These are phyloP conservation scores for Debaryomyces subglobosus DNA, from an alignment of 1,139 yeast species.

Conservation along the genomic window DNA sequence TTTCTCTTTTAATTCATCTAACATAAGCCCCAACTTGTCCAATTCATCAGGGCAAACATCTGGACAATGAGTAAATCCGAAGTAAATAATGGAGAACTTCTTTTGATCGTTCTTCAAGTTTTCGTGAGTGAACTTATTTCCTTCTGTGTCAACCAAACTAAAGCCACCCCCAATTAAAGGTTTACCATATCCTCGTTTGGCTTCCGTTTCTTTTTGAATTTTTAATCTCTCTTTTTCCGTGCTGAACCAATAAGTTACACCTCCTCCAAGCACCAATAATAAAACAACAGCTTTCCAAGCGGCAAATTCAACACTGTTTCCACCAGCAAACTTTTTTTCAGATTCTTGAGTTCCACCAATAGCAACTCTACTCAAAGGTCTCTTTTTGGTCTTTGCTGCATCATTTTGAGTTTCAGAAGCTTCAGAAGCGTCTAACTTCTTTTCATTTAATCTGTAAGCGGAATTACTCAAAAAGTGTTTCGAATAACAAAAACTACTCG, in stretches of 20 bases:
- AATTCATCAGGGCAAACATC: constrained; percentile 98
- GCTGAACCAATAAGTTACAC: constrained; percentile 67
- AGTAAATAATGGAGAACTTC: constrained; percentile 78
- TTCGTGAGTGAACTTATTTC: constrained; percentile 72
- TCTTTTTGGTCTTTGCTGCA: constrained; percentile 21
- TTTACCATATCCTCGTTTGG: constrained; percentile 85
- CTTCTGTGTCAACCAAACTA: constrained; percentile 67
- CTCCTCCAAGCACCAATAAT: constrained; percentile 69
- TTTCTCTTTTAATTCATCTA: constrained; percentile 60
- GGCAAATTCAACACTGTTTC: constrained; percentile 63
- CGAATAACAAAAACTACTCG: not conserved
- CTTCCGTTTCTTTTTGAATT: constrained; percentile 77
- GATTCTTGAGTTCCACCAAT: constrained; percentile 40
- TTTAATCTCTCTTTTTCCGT: constrained; percentile 74
- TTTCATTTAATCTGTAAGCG: constrained; percentile 8
- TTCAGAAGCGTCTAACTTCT: not conserved
- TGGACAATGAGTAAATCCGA: constrained; percentile 97
- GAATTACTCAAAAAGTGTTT: constrained; percentile 9
- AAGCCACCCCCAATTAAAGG: constrained; percentile 95
- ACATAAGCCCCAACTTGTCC: constrained; percentile 83
- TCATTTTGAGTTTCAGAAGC: not conserved
- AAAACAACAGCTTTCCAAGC: constrained; percentile 85
- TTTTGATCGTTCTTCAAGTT: constrained; percentile 62
- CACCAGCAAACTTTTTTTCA: constrained; percentile 33
- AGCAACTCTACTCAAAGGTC: constrained; percentile 54